Base-by-base conservation (phyloP, 2,329 filamentous ascomycete genomes). In the Periconia digitata region DNA sequence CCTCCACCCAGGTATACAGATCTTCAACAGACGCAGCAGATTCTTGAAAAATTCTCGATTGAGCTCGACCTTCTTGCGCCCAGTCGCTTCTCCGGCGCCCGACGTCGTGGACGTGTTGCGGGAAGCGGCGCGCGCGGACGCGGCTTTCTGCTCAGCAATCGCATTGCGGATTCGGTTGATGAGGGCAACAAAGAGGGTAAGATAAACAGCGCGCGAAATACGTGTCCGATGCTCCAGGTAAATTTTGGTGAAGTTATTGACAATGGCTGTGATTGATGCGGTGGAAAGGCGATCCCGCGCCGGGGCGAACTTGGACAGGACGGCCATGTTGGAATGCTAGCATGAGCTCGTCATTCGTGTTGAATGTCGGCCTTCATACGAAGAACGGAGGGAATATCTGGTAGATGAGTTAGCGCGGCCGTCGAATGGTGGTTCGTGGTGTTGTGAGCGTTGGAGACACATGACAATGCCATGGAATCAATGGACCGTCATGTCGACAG, bases 71-170 rank as follows among this genome's bases (percentile, higher is more conserved):
- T 89, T 92, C 75, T 90, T 90, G 64, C 82, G 82, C 56, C 57
- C 65, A 41, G 56, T 72, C 8, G 65, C 66, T 48, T 72, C 72
- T 22, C 66, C 71, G 13, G 72, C 71, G 29, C 39, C 57, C 54
- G 13, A 57, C 39, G 18, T 58, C 6, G 63, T 70, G 0, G 56
- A 64, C 67, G 80, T 58, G 70, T 84, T 63, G 72, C 81, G 64
- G 66, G 84, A 71, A 69, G 80, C 63, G 6, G 84, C 82, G 53
- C 86, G 83, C 44, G 77, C 77, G 1, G 88, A 87, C 2, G 90
- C 89, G 15, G 89, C 89, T 71, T 95, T 96, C 71, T 97, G 94
- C 70, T 96, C 92, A 50, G 88, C 86, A 66, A 97, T 87, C 61
- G 92, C 92, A 81, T 90, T 86, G 62, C 92, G 90, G 46, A 97